Conservation (phyloP, 148 eudicot genomes). For the Polygonum aviculare region DNA sequence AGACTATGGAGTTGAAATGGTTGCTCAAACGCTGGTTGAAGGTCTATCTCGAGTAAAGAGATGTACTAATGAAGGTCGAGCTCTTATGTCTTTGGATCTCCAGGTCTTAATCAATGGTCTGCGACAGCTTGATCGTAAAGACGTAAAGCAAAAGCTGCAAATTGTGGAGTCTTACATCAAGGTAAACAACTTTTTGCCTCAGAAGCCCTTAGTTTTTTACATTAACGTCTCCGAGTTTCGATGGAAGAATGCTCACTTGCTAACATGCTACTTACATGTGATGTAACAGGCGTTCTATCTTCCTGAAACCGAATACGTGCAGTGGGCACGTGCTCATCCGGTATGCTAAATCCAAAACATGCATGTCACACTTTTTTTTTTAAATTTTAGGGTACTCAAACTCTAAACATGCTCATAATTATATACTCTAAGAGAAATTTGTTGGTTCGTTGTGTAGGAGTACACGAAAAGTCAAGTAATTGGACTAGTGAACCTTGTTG, state of each 20-base stretch:
- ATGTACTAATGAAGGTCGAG: conserved; percentile 96
- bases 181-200: conserved; percentile 28
- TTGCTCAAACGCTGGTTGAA: conserved; percentile 78
- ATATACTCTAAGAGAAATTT: not conserved
- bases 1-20: conserved; percentile 79
- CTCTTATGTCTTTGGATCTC: conserved; percentile 93
- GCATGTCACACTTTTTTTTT: conserved; percentile 15
- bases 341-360: conserved; percentile 29
- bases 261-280: not conserved
- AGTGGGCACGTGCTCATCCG: conserved; percentile 92
- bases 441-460: conserved; percentile 38
- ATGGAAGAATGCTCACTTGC: not conserved
- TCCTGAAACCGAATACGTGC: conserved; percentile 89
- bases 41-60: conserved; percentile 87
- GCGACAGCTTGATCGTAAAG: conserved; percentile 60
- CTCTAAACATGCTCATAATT: not conserved
- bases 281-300: conserved; percentile 79
- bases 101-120: conserved; percentile 98
- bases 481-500: conserved; percentile 82
- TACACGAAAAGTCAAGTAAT: conserved; percentile 63
- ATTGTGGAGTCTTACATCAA: conserved; percentile 80
- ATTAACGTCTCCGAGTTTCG: too few relatives aligned
- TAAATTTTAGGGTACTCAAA: not conserved
- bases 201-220: too few relatives aligned
- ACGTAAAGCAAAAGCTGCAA: conserved; percentile 75